phyloP scores from a whole-genome alignment of 805 yeast species.

The Metschnikowia drakensbergensis region DNA sequence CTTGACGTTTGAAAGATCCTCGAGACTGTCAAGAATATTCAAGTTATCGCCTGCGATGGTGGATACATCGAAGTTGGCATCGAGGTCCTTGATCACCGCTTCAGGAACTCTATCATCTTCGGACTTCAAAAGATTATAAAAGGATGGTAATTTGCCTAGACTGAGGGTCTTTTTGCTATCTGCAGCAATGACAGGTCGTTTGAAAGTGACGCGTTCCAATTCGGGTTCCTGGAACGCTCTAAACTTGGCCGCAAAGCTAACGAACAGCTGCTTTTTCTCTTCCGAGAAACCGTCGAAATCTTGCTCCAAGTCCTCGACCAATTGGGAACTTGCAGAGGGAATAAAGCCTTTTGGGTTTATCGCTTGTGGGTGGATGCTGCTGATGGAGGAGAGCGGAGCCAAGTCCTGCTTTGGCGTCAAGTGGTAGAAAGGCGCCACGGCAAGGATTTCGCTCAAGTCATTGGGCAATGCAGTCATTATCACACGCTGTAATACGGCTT shows the following conservation, averaged over 20 bases:
- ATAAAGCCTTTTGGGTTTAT: conserved; percentile 7
- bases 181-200: conserved; percentile 25
- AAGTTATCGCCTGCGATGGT: conserved; percentile 15
- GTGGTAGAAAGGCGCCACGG: conserved; percentile 14
- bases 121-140: conserved; percentile 15
- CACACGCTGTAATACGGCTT: background rate
- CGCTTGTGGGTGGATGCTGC: conserved; percentile 9
- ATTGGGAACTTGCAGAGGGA: conserved; percentile 3
- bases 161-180: background rate
- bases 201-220: conserved; percentile 31
- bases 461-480: conserved; percentile 4
- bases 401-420: conserved; percentile 18
- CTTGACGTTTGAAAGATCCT: background rate
- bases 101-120: conserved; percentile 9
- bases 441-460: conserved; percentile 13
- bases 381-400: conserved; percentile 14
- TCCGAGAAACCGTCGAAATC: conserved; percentile 13
- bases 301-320: conserved; percentile 3
- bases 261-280: conserved; percentile 10
- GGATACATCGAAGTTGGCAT: conserved; percentile 8
- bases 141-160: conserved; percentile 11
- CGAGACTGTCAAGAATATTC: conserved; percentile 9
- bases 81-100: conserved; percentile 11
- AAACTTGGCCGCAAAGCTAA: conserved; percentile 20
- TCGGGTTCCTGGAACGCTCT: conserved; percentile 22